Base-by-base conservation (phyloP, 2,329 filamentous ascomycete species). In the Aspergillus oerlinghausenensis region DNA sequence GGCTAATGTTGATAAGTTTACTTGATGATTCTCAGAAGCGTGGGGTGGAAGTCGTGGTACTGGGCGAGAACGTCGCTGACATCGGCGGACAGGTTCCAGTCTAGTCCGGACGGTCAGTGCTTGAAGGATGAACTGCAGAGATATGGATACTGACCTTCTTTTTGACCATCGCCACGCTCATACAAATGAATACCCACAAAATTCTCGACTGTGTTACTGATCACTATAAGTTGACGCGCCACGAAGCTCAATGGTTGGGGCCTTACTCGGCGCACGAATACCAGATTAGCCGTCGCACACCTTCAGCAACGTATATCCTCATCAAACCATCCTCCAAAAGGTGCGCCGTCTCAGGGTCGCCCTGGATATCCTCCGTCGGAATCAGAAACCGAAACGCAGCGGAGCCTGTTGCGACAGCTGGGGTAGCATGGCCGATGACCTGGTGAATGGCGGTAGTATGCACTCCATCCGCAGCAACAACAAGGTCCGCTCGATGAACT, bases 281-380 rank as follows among this genome's bases (percentile, higher is more conserved):
- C 68, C 69, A 71, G 25, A 70, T 60, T 49, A 70, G 55, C 60
- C 17, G 58, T 50, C 25, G 60, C 40, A 42, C 50, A 10, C 6
- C 49, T 55, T 67, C 67, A 4, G 55, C 63, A 14, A 65, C 52
- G 19, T 68, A 49, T 54, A 61, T 45, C 49, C 57, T 43, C 51
- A 62, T 42, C 73, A 79, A 74, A 3, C 72, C 73, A 8, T 73
- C 77, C 35, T 68, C 66, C 32, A 32, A 5, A 8, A 23, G 40
- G 49, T n/a, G 50, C 40, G n/a, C 40, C 11, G 26, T 55, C 1
- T 72, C 68, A 4, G 73, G 61, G 38, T 64, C 52, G 3, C 67
- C 65, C n/a, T 71, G 57, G 8, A 78, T 60, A 1, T 64, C 51
- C 0, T 67, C 47, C 62, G 50, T 64, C 1, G 63, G 51, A 2